Conservation (phyloP, 2,329 filamentous ascomycete species). For the Calonectria pteridis region DNA sequence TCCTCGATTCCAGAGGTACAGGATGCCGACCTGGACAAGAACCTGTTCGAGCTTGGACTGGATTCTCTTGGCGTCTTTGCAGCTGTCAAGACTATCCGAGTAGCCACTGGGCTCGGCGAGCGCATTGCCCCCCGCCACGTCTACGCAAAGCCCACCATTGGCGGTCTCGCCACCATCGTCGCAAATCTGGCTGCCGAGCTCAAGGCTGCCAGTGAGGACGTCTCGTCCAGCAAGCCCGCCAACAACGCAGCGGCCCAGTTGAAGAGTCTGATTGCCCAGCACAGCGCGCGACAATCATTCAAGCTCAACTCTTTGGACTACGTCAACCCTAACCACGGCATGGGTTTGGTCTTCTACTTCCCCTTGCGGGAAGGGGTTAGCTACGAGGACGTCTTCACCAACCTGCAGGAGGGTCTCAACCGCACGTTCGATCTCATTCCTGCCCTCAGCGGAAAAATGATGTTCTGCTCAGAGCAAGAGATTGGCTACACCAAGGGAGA, state of each 20-base stretch:
- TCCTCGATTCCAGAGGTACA: conserved; percentile 34
- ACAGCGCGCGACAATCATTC: conserved; percentile 47
- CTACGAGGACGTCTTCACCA: conserved; percentile 47
- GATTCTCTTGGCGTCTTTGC: conserved; percentile 49
- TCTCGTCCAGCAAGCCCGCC: neutral
- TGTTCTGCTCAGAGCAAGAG: conserved; percentile 43
- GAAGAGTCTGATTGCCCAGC: conserved; percentile 31
- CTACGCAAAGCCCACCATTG: conserved; percentile 49
- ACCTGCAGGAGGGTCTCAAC: conserved; percentile 50
- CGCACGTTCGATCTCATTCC: conserved; percentile 52
- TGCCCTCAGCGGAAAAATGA: conserved; percentile 52
- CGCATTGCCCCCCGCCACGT: conserved; percentile 49
- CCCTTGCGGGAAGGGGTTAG: conserved; percentile 41
- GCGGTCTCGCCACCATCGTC: conserved; percentile 43
- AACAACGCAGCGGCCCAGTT: conserved; percentile 52
- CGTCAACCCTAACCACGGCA: conserved; percentile 48
- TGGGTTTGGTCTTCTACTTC: conserved; percentile 51
- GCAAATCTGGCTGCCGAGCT: conserved; percentile 29
- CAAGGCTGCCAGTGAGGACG: neutral
- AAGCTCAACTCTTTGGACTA: conserved; percentile 48
- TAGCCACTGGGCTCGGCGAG: conserved; percentile 45
- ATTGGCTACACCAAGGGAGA: conserved; percentile 41
- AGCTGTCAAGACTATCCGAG: conserved; percentile 47
- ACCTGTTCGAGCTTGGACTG: conserved; percentile 47
- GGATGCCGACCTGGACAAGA: conserved; percentile 33